Percentiles rank a stretch among this genome's conserved stretches.
Conservation (phyloP, 768 basidiomycete species). For the Psilocybe subaeruginosa region DNA sequence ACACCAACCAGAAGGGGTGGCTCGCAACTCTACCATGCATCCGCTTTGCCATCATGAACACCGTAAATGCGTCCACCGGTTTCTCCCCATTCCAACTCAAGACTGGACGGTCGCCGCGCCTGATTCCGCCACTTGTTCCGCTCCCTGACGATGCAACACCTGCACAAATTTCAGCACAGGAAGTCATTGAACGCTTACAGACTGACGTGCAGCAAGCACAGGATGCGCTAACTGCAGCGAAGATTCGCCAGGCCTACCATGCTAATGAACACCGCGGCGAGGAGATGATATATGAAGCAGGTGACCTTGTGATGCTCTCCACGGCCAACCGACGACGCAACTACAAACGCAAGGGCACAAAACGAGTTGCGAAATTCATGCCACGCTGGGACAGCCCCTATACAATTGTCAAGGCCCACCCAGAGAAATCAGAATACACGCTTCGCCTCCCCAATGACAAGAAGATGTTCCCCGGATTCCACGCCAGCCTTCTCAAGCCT, state of each 20-base stretch:
- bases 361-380: slow-evolving; percentile 44
- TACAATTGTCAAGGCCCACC: slow-evolving; percentile 9
- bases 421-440: slow-evolving; percentile 26
- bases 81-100: slow-evolving; percentile 35
- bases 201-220: slow-evolving; percentile 9
- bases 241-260: slow-evolving; percentile 29
- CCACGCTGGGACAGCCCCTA: slow-evolving; percentile 35
- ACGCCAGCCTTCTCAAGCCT: slow-evolving; percentile 30
- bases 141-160: slow-evolving; percentile 6
- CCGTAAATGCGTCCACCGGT: slow-evolving; percentile 31
- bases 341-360: slow-evolving; percentile 30
- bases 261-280: slow-evolving; percentile 29
- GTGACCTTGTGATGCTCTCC: slow-evolving; percentile 39
- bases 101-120: slow-evolving; percentile 20
- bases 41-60: slow-evolving; percentile 37
- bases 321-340: slow-evolving; percentile 31
- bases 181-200: slow-evolving; percentile 1
- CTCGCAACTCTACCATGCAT: slow-evolving; percentile 24
- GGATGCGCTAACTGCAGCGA: slow-evolving; percentile 2
- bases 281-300: slow-evolving; percentile 29
- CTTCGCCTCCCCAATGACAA: slow-evolving; percentile 31
- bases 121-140: slow-evolving; percentile 29
- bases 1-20: slow-evolving; percentile 37
- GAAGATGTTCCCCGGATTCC: slow-evolving; percentile 33
- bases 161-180: not conserved